Conservation (phyloP, 176 grass and related monocot species). For the Musa acuminata region DNA sequence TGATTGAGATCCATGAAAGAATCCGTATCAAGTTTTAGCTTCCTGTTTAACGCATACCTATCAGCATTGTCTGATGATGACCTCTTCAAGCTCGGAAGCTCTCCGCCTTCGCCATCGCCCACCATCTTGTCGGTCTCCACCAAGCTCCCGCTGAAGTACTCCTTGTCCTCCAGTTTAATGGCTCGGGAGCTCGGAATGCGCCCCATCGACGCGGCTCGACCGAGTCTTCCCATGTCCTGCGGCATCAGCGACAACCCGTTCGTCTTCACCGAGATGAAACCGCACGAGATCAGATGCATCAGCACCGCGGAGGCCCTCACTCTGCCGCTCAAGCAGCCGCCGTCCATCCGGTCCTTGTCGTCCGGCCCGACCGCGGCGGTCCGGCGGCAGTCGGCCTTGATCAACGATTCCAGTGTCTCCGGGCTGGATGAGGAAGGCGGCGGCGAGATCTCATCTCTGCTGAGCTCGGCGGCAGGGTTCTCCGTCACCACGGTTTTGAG, state of each 20-base stretch:
- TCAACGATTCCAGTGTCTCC: constrained; percentile 67
- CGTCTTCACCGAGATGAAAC: constrained; percentile 47
- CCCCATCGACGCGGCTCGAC: constrained; percentile 12
- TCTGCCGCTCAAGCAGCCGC: constrained; percentile 20
- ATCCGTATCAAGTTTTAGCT: too few relatives aligned
- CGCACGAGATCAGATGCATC: constrained; percentile 88
- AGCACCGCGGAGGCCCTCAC: constrained; percentile 54
- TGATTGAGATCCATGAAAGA: background rate
- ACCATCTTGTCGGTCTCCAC: constrained; percentile 40
- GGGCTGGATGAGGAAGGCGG: constrained; percentile 61
- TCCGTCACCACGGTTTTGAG: background rate
- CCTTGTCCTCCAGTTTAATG: constrained; percentile 44
- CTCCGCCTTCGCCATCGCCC: background rate
- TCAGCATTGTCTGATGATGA: constrained; percentile 69
- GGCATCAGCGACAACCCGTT: constrained; percentile 24
- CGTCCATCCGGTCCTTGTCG: background rate
- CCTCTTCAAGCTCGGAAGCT: constrained; percentile 35
- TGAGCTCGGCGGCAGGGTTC: constrained; percentile 30
- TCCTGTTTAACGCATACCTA: constrained; percentile 32
- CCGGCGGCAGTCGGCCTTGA: constrained; percentile 36
- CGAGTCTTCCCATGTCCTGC: constrained; percentile 26
- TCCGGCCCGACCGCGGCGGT: constrained; percentile 19
- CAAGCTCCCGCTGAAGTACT: constrained; percentile 72
- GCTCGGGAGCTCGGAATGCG: background rate
- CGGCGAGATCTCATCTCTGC: constrained; percentile 53